Conservation (phyloP, 129 eudicot genomes). For the Centrapalus pauciflorus region DNA sequence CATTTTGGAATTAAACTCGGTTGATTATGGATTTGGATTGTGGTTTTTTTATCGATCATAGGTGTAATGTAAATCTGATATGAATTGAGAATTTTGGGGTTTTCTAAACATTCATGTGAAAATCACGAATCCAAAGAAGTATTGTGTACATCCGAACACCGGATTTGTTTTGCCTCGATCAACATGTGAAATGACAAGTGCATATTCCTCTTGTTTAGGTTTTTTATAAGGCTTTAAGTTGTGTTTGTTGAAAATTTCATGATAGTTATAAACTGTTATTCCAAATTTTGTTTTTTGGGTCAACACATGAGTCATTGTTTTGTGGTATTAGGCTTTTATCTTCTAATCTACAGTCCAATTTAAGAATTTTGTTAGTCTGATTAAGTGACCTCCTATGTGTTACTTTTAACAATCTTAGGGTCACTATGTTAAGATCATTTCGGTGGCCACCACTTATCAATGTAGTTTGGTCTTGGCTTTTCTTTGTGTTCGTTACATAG, state of each 20-base stretch:
- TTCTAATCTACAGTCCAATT: no score
- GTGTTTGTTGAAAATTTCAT: conserved; percentile 7
- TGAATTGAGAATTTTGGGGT: conserved; percentile 1
- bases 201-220: not conserved
- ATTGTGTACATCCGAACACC: conserved; percentile 90
- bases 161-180: conserved; percentile 81
- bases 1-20: not conserved
- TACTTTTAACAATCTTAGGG: no score
- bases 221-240: not conserved
- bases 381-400: no score
- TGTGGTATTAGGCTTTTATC: not conserved
- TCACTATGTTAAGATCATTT: no score
- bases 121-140: conserved; percentile 95
- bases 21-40: conserved; percentile 2
- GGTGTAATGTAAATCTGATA: not conserved
- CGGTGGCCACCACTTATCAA: no score
- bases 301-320: not conserved
- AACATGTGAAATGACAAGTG: conserved; percentile 80
- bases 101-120: conserved; percentile 57
- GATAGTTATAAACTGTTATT: not conserved
- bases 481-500: no score
- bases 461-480: no score
- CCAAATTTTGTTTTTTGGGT: not conserved
- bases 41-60: not conserved
- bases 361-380: no score